phyloP scores from a whole-genome alignment of 73 alveolate species.

The Halteria grandinella region DNA sequence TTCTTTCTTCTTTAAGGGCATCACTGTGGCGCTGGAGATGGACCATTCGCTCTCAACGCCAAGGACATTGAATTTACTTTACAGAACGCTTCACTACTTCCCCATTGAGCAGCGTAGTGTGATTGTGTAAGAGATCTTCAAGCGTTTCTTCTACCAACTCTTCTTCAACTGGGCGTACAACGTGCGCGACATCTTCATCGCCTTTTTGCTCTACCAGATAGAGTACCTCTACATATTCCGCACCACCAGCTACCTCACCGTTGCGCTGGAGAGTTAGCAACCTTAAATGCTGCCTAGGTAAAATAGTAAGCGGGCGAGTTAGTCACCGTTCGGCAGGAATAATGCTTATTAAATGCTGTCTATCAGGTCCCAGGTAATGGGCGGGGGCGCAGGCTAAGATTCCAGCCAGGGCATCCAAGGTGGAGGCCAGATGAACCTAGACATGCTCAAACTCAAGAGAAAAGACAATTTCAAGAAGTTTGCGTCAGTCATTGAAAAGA shows the following conservation, averaged over 20 bases:
- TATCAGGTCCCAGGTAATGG: too few relatives aligned
- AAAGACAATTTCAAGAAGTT: too few relatives aligned
- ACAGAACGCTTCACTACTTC: slow-evolving; percentile 65
- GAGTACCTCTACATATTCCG: background rate
- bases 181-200: slow-evolving; percentile 40
- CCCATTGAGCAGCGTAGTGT: slow-evolving; percentile 47
- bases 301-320: too few relatives aligned
- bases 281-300: too few relatives aligned
- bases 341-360: too few relatives aligned
- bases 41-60: slow-evolving; percentile 79
- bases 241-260: slow-evolving; percentile 33
- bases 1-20: slow-evolving; percentile 76
- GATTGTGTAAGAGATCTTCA: slow-evolving; percentile 19
- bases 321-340: too few relatives aligned
- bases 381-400: too few relatives aligned
- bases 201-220: slow-evolving; percentile 38
- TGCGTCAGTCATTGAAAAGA: too few relatives aligned
- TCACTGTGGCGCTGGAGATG: slow-evolving; percentile 60
- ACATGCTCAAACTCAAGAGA: too few relatives aligned
- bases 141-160: slow-evolving; percentile 5
- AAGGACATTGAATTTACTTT: slow-evolving; percentile 69
- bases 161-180: slow-evolving; percentile 59
- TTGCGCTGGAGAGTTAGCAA: too few relatives aligned
- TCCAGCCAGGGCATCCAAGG: too few relatives aligned
- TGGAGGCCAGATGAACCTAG: too few relatives aligned